phyloP scores from a whole-genome alignment of 129 eudicot species.

The Dittrichia graveolens region DNA sequence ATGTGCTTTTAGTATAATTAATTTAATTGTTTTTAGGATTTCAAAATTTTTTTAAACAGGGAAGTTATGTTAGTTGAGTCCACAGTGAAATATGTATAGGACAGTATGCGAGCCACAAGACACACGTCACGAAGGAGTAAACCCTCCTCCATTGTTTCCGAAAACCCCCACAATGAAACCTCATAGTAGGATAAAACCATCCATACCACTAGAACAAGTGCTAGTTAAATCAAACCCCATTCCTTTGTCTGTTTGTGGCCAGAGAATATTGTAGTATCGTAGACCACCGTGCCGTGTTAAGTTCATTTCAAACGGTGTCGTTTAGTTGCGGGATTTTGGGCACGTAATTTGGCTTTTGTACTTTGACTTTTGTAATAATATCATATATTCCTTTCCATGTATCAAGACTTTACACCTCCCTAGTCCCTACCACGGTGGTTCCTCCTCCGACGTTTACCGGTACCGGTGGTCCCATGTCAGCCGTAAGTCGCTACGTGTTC shows the following conservation, averaged over 20 bases:
- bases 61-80: no score
- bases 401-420: constrained; percentile 25
- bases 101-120: no score
- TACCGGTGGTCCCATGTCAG: constrained; percentile 7
- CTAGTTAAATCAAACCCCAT: neutral
- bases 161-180: no score
- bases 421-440: neutral
- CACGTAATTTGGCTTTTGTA: constrained; percentile 29
- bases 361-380: constrained; percentile 20
- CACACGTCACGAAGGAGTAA: no score
- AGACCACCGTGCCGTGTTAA: neutral
- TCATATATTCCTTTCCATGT: constrained; percentile 19
- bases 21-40: no score
- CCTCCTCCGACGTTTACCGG: neutral
- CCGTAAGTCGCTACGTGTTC: constrained; percentile 14
- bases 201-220: no score
- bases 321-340: constrained; percentile 13
- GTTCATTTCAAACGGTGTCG: neutral
- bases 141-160: no score
- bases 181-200: no score
- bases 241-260: constrained; percentile 5
- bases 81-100: no score
- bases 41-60: no score
- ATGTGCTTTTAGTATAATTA: no score
- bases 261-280: constrained; percentile 13